These are phyloP conservation scores for Bruguiera parviflora DNA, from an alignment of 345 rosid genomes.

Conservation along the genomic window DNA sequence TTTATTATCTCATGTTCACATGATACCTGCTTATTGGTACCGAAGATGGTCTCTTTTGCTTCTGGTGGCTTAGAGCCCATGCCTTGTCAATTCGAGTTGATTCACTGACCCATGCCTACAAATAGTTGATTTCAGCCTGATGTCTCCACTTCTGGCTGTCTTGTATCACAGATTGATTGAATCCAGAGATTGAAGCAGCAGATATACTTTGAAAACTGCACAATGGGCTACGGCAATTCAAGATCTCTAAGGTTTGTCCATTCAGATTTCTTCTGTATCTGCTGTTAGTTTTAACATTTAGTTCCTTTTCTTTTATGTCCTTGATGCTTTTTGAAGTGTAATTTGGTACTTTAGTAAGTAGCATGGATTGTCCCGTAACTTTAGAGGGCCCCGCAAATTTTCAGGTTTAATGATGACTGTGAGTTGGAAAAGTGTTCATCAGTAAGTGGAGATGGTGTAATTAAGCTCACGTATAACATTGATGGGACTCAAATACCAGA, in stretches of 20 bases:
- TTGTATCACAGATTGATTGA: conserved; percentile 7
- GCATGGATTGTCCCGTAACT: background rate
- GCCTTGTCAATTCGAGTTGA: conserved; percentile 19
- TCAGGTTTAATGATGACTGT: conserved; percentile 60
- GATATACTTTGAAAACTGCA: background rate
- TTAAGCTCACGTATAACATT: conserved; percentile 43
- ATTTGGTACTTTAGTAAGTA: too few species aligned
- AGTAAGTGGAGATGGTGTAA: conserved; percentile 39
- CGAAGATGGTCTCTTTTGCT: background rate
- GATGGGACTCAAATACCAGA: conserved; percentile 43
- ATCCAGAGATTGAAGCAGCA: conserved; percentile 4
- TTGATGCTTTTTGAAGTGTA: background rate
- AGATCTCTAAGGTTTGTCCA: conserved; percentile 68
- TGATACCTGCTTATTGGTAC: conserved; percentile 20
- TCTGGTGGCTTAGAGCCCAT: conserved; percentile 25
- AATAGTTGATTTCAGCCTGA: conserved; percentile 2
- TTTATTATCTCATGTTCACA: conserved; percentile 22
- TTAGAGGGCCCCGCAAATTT: conserved; percentile 1
- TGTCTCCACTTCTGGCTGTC: background rate
- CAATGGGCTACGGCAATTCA: conserved; percentile 42
- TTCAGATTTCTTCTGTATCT: conserved; percentile 9
- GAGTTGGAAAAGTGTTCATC: conserved; percentile 38
- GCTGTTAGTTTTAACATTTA: background rate
- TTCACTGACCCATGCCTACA: background rate
- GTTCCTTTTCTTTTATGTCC: background rate